Percentiles rank a stretch among this genome's conserved stretches.
Evolutionary conservation across 768 basidiomycete genomes (phyloP).

Genomic region (Porpolomopsis calyptriformis): DNA sequence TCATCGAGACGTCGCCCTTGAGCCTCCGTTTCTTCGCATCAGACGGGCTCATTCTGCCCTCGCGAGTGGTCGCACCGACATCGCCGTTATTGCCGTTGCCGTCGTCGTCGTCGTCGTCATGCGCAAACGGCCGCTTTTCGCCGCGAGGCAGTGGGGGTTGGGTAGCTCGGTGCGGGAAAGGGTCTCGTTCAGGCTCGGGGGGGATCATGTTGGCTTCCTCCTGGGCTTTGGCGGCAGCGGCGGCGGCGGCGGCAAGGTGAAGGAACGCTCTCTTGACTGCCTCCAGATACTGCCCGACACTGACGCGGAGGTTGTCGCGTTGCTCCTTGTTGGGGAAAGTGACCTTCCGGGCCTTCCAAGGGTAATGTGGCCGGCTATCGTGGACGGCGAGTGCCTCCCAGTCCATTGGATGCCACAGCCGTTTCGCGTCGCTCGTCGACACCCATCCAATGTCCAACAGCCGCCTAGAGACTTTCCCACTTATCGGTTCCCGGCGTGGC

Average conservation of each 20-base stretch:
- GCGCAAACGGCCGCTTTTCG: neutral
- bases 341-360: neutral
- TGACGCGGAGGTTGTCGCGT: neutral
- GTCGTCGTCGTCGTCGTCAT: neutral
- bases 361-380: slow-evolving; percentile 2
- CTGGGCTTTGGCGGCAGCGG: neutral
- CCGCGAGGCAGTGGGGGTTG: neutral
- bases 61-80: too few relatives aligned
- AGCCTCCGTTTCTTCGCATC: neutral
- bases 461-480: slow-evolving; percentile 28
- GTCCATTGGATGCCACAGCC: slow-evolving; percentile 24
- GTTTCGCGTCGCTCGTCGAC: slow-evolving; percentile 21
- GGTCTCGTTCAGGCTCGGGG: neutral
- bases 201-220: neutral
- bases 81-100: neutral
- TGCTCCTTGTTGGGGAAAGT: neutral
- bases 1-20: neutral
- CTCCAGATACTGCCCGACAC: neutral
- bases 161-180: neutral
- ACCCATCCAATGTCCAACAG: slow-evolving; percentile 33
- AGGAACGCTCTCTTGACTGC: neutral
- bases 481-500: slow-evolving; percentile 22
- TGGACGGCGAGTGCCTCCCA: slow-evolving; percentile 18
- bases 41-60: neutral
- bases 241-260: neutral